Evolutionary conservation across 2,329 filamentous ascomycete species (phyloP), one percentile per base, ranked within the genome.

Genomic region (Ascochyta viciae-villosae): DNA sequence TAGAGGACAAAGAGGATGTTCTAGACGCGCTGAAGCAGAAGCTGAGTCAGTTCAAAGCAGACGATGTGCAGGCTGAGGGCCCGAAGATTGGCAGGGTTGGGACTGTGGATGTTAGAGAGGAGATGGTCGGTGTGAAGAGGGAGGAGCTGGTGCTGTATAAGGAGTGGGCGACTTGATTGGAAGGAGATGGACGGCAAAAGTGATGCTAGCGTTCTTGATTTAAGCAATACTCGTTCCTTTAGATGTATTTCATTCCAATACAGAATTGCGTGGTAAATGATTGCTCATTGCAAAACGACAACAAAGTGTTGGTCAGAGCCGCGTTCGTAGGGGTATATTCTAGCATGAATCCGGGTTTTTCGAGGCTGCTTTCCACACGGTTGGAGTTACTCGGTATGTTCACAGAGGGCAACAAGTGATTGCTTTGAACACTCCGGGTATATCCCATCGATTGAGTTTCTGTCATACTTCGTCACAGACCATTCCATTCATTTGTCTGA

Each of bases 1-100:
- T 96, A 62, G 83, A 84, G 67, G 91, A 97, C 66, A 87, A 90
- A 49, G 82, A 81, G 33, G 83, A 82, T 44, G 90, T 91, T 1
- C 78, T 89, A 51, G 71, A 72, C 22, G 78, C 80, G 12, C 76
- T 98, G 22, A 81, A 84, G 60, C 76, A 78, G 39, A 87, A 91
- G 39, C 75, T 96, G 55, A 78, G 78, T 19, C 77, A 78, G 24
- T 98, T 92, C 88, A 87, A 82, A 64, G 71, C 72, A 24, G 74
- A 76, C 10, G 73, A 68, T 3, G 65, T 69, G 9, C 74, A 62
- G 53, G 53, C 68, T 41, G 63, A 69, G 47, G 73, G 68, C 1
- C 59, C 68, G 43, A 85, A 83, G 63, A 84, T 81, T 40, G 83
- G 83, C 1, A 85, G 82, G 63, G 90, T 94, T 6, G 86, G 86